Percentiles rank a stretch among this genome's conserved stretches.
Conservation (phyloP, 1,139 yeast species). For the Taiozyma sp. region DNA sequence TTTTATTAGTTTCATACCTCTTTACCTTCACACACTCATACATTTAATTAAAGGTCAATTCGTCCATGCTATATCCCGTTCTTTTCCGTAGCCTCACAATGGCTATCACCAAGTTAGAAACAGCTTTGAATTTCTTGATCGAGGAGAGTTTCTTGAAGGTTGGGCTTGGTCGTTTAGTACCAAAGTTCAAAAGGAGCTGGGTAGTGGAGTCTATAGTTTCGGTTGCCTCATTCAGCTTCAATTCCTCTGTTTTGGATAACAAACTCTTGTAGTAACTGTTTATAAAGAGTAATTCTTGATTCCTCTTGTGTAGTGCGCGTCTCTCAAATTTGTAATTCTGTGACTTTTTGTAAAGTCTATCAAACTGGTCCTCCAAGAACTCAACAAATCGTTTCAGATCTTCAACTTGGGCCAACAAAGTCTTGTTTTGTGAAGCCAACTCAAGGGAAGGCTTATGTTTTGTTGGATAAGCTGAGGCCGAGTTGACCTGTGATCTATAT, state of each 20-base stretch:
- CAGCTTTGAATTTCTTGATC: not conserved
- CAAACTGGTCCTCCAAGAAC: conserved; percentile 18
- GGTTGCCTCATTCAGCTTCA: not conserved
- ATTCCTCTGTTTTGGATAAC: not conserved
- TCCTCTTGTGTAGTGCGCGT: conserved; percentile 5
- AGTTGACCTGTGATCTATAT: not conserved
- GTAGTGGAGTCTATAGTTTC: conserved; percentile 2
- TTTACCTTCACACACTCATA: not conserved
- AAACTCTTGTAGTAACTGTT: conserved; percentile 5
- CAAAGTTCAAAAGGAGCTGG: not conserved
- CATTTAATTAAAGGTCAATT: not conserved
- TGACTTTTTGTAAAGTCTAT: conserved; percentile 11
- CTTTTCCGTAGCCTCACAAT: not conserved
- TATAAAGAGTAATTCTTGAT: conserved; percentile 5
- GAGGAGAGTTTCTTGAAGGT: not conserved
- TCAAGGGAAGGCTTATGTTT: conserved; percentile 2
- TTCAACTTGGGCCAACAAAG: conserved; percentile 7
- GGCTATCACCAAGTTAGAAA: not conserved
- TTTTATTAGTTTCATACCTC: not conserved
- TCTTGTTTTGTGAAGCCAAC: conserved; percentile 4
- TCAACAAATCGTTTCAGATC: conserved; percentile 15
- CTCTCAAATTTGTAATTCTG: conserved; percentile 13
- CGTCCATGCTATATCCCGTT: not conserved
- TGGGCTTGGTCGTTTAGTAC: not conserved
- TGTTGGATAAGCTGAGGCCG: not conserved